Evolutionary conservation across 331 rosid species (phyloP).

Genomic region (Rosa hybrid): DNA sequence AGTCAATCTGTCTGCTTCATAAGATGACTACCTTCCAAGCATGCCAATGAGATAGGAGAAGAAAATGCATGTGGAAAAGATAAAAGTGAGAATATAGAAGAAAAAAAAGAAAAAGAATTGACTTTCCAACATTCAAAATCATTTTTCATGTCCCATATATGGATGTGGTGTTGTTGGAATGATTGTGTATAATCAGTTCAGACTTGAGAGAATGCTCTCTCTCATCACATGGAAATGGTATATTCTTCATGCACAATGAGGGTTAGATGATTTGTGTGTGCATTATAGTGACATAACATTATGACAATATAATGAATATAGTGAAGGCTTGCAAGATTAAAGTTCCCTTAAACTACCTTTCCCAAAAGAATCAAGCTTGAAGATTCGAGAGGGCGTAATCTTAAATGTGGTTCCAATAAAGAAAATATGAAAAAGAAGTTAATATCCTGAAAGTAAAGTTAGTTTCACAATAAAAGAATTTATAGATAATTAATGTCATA

Average conservation of each 20-base stretch:
- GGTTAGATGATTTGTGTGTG: conserved; percentile 17
- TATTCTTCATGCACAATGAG: conserved; percentile 11
- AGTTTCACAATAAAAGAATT: too few relatives aligned
- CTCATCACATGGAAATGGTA: conserved; percentile 10
- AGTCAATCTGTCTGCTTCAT: conserved; percentile 27
- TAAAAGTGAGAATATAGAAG: neutral
- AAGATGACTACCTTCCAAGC: conserved; percentile 34
- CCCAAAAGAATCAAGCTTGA: neutral
- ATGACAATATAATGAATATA: neutral
- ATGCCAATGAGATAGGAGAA: conserved; percentile 35
- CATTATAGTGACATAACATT: conserved; percentile 1
- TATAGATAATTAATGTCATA: too few relatives aligned
- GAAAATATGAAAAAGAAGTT: too few relatives aligned
- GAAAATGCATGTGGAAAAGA: conserved; percentile 12
- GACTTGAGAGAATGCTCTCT: conserved; percentile 29
- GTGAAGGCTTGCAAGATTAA: too few relatives aligned
- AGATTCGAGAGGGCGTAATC: neutral
- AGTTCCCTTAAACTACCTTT: neutral
- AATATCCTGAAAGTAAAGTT: too few relatives aligned
- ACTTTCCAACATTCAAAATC: conserved; percentile 46
- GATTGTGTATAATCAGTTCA: conserved; percentile 47
- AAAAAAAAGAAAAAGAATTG: conserved; percentile 36
- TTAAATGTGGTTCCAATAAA: too few relatives aligned
- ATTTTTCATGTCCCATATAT: conserved; percentile 43
- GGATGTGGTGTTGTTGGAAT: conserved; percentile 60